These are phyloP conservation scores for Gossypium herbaceum DNA, from an alignment of 345 rosid species.

Conservation along the genomic window DNA sequence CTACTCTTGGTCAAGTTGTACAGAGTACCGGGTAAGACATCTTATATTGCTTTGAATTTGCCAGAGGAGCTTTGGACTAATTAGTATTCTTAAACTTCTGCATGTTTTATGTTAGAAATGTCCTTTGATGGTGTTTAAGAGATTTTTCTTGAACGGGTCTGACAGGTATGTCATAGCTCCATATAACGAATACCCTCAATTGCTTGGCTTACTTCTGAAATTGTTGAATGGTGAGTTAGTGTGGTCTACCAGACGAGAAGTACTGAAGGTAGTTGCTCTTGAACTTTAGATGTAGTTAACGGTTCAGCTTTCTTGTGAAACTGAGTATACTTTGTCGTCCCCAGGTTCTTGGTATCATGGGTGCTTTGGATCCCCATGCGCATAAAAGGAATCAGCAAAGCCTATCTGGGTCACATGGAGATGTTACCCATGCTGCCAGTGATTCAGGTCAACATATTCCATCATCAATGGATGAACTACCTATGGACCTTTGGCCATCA, in stretches of 20 bases:
- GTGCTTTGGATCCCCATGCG: conserved; percentile 94
- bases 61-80: not conserved
- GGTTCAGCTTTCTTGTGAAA: conserved; percentile 17
- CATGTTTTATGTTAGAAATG: not conserved
- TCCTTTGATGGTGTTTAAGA: not conserved
- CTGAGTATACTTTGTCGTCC: conserved; percentile 22
- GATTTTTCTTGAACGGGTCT: conserved; percentile 11
- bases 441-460: conserved; percentile 95
- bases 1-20: conserved; percentile 97
- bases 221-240: conserved; percentile 89
- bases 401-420: conserved; percentile 80
- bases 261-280: conserved; percentile 66
- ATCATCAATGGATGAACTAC: conserved; percentile 70
- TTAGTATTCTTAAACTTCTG: not conserved
- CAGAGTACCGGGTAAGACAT: conserved; percentile 57
- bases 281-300: conserved; percentile 19
- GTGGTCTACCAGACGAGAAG: conserved; percentile 99
- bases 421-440: conserved; percentile 77
- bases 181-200: conserved; percentile 61
- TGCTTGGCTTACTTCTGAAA: conserved; percentile 93
- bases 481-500: conserved; percentile 90
- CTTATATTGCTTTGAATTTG: not conserved
- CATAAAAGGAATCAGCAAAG: conserved; percentile 86
- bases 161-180: conserved; percentile 75
- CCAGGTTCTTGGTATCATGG: conserved; percentile 99